Conservation (phyloP, 768 basidiomycete genomes). For the Tephrocybe sp. region DNA sequence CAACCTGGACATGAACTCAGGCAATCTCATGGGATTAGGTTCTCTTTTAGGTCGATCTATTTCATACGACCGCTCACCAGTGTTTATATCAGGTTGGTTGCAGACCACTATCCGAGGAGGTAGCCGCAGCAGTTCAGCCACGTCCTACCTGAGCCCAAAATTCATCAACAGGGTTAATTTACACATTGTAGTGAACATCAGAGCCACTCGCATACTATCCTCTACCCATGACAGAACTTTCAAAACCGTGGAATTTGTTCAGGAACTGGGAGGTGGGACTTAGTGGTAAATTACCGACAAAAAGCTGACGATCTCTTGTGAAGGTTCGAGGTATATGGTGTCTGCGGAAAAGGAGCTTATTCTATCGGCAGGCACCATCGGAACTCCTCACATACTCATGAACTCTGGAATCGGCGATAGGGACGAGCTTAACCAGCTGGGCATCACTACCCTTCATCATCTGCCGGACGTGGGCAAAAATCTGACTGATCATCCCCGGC, state of each 20-base stretch:
- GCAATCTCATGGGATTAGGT: constrained; percentile 25
- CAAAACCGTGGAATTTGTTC: constrained; percentile 21
- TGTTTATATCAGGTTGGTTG: constrained; percentile 22
- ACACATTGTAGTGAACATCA: constrained; percentile 26
- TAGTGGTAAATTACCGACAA: no score
- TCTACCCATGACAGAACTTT: constrained; percentile 3
- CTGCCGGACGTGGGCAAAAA: constrained; percentile 28
- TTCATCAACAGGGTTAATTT: constrained; percentile 27
- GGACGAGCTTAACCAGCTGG: constrained; percentile 12
- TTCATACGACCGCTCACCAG: not conserved
- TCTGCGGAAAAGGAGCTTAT: constrained; percentile 30
- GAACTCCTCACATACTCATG: constrained; percentile 28
- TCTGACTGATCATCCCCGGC: constrained; percentile 24
- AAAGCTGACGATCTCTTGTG: no score
- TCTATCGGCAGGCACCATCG: constrained; percentile 31
- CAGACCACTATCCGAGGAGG: constrained; percentile 25
- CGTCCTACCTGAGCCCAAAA: constrained; percentile 26
- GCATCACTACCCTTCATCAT: constrained; percentile 18
- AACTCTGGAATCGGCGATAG: constrained; percentile 30
- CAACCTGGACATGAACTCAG: constrained; percentile 25
- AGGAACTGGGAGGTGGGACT: constrained; percentile 12
- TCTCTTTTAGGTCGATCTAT: constrained; percentile 23
- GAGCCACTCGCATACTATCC: constrained; percentile 20
- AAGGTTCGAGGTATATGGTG: constrained; percentile 8
- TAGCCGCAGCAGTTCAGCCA: constrained; percentile 30